Percentiles rank a stretch among this genome's conserved stretches.
Conservation (phyloP, 139 green algal genomes). For the Dunaliella primolecta region DNA sequence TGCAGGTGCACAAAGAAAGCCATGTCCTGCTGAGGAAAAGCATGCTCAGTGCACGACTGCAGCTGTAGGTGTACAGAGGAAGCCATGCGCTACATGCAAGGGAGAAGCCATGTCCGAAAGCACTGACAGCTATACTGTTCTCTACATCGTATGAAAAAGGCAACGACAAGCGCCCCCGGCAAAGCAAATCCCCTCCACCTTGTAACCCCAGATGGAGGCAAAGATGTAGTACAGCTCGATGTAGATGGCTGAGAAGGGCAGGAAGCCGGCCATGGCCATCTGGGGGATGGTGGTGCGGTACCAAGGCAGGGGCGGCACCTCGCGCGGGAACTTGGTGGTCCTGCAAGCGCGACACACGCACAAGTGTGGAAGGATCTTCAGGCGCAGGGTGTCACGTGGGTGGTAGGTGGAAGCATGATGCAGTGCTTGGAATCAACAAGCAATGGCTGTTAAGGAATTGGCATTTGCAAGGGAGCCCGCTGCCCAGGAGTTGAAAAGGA, state of each 20-base stretch:
- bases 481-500: no score
- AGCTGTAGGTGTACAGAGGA: no score
- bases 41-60: no score
- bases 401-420: neutral
- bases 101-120: neutral
- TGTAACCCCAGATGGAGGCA: constrained; percentile 93
- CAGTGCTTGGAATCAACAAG: neutral
- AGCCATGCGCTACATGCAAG: neutral
- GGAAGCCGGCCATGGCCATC: constrained; percentile 92
- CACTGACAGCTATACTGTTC: neutral
- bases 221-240: constrained; percentile 99
- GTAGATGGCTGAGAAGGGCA: constrained; percentile 97
- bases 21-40: no score
- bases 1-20: no score
- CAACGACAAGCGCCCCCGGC: no score
- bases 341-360: constrained; percentile 47
- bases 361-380: no score
- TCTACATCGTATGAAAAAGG: no score
- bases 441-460: no score
- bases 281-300: constrained; percentile 80
- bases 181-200: no score
- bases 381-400: no score
- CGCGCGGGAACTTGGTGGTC: constrained; percentile 86
- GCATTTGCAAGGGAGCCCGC: no score
- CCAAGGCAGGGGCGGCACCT: constrained; percentile 85